Conservation (phyloP, 2,329 filamentous ascomycete species). For the Trichoderma atrobrunneum region DNA sequence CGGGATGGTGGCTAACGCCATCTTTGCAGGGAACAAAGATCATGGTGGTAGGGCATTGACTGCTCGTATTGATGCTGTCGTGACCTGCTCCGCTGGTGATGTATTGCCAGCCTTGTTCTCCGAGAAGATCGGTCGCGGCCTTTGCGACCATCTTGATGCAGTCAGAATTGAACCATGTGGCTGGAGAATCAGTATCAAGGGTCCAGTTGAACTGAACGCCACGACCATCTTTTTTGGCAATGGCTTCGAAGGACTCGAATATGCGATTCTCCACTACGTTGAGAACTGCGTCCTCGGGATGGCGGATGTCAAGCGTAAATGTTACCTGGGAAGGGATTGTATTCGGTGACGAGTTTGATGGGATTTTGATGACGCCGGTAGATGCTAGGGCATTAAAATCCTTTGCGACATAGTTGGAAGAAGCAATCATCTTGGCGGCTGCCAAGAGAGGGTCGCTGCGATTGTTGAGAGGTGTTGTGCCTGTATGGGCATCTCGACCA, state of each 20-base stretch:
- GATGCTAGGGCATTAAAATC: conserved; percentile 42
- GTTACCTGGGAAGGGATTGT: conserved; percentile 65
- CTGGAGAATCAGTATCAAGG: conserved; percentile 58
- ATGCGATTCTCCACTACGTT: conserved; percentile 38
- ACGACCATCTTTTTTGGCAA: conserved; percentile 28
- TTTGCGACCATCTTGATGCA: conserved; percentile 63
- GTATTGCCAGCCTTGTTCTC: conserved; percentile 37
- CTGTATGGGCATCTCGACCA: conserved; percentile 33
- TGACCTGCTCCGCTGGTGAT: conserved; percentile 40
- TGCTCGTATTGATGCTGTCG: conserved; percentile 37
- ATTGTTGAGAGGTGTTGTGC: conserved; percentile 33
- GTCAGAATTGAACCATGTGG: conserved; percentile 61
- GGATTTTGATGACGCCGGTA: conserved; percentile 38
- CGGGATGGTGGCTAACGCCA: conserved; percentile 39
- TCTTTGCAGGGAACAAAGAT: conserved; percentile 38
- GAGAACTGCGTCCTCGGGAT: conserved; percentile 53
- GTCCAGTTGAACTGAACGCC: conserved; percentile 53
- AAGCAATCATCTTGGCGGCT: conserved; percentile 35
- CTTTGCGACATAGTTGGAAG: conserved; percentile 30
- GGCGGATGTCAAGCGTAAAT: conserved; percentile 66
- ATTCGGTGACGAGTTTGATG: conserved; percentile 63
- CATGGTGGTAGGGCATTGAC: conserved; percentile 37
- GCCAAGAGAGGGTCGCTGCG: conserved; percentile 36
- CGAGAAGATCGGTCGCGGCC: conserved; percentile 54
- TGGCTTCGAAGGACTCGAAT: conserved; percentile 25